Conservation (phyloP, 371 early-diverging fungal genomes). For the Mortierella sp. region DNA sequence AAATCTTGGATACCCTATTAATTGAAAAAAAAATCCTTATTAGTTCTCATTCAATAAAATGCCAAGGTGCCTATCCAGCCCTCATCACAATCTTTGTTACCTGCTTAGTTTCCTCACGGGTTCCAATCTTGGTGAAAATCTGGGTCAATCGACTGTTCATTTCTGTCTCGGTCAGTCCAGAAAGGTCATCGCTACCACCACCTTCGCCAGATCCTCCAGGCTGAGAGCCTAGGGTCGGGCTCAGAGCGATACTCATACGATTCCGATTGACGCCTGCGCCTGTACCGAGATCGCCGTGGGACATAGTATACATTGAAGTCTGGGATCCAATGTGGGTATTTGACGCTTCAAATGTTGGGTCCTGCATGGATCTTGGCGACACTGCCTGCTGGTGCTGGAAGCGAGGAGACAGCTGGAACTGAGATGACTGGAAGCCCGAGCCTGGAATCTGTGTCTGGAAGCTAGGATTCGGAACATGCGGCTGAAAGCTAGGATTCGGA, state of each 20-base stretch:
- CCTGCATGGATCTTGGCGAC: conserved; percentile 22
- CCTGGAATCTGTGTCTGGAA: conserved; percentile 5
- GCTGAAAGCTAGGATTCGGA: not conserved
- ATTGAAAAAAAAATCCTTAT: not conserved
- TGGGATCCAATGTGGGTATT: not conserved
- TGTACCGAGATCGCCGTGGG: conserved; percentile 8
- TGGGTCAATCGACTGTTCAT: conserved; percentile 66
- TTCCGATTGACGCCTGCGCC: conserved; percentile 22
- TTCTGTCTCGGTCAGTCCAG: conserved; percentile 57
- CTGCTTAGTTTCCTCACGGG: conserved; percentile 80
- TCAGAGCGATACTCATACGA: conserved; percentile 35
- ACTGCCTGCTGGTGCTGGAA: conserved; percentile 21
- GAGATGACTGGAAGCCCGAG: conserved; percentile 8
- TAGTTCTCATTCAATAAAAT: conserved; percentile 10
- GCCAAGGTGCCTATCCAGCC: no score
- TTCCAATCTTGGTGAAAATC: conserved; percentile 80
- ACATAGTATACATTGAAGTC: conserved; percentile 11
- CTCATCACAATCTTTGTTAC: conserved; percentile 36
- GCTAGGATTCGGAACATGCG: conserved; percentile 2
- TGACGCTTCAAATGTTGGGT: conserved; percentile 21
- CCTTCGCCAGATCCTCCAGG: conserved; percentile 7
- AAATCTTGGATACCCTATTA: conserved; percentile 76
- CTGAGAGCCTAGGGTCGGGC: conserved; percentile 4
- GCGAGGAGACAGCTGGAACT: conserved; percentile 24
- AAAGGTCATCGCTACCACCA: conserved; percentile 18